Percentiles rank a stretch among this genome's conserved stretches.
Conservation (phyloP, 371 early-diverging fungal species). For the Saksenaea vasiformis region DNA sequence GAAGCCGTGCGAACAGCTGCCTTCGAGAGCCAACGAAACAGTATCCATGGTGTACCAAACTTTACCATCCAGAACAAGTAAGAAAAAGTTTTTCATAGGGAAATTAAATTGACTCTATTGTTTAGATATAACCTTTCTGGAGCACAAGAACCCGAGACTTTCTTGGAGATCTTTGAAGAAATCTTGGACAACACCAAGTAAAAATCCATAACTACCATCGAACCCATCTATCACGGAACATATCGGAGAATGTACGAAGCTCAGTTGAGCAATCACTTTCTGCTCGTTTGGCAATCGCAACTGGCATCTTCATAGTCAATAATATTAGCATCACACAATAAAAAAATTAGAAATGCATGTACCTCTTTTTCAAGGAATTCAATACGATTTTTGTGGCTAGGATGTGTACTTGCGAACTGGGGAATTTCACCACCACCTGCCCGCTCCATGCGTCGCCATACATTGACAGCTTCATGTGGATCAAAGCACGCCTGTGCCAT, state of each 20-base stretch:
- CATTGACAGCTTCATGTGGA: constrained; percentile 72
- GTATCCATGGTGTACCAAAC: constrained; percentile 71
- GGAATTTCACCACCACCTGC: constrained; percentile 29
- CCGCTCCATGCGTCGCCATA: constrained; percentile 65
- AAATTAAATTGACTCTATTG: neutral
- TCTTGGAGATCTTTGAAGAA: constrained; percentile 55
- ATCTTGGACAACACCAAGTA: constrained; percentile 9
- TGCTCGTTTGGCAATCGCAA: constrained; percentile 32
- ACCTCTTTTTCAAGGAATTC: constrained; percentile 60
- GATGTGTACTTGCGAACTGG: constrained; percentile 89
- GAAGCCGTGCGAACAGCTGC: constrained; percentile 47
- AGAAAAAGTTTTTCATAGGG: constrained; percentile 13
- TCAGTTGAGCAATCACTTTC: constrained; percentile 44
- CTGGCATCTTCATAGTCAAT: constrained; percentile 28
- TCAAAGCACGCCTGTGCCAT: constrained; percentile 95
- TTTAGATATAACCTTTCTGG: constrained; percentile 58
- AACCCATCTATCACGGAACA: constrained; percentile 32
- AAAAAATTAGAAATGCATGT: neutral
- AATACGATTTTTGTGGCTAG: constrained; percentile 75
- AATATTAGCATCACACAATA: neutral
- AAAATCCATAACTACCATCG: constrained; percentile 35
- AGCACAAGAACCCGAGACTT: constrained; percentile 64
- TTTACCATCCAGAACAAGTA: constrained; percentile 63
- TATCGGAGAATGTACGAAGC: constrained; percentile 28
- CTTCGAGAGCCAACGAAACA: constrained; percentile 28